Conservation (phyloP, 2,329 filamentous ascomycete species). For the Clonostachys sp. region DNA sequence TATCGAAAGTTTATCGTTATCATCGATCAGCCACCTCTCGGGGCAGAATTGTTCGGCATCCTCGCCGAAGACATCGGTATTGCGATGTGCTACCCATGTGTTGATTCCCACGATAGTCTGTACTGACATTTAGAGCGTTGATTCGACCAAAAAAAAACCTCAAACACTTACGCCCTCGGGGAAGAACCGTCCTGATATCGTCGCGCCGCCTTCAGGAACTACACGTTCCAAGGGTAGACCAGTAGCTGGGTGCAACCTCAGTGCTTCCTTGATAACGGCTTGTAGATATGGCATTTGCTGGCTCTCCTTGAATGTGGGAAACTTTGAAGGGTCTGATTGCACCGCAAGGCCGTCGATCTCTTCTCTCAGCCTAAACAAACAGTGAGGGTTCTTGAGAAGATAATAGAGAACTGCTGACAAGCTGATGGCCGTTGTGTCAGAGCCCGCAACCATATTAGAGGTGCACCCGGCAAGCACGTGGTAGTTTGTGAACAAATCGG, state of each 20-base stretch:
- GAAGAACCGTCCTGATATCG: constrained; percentile 25
- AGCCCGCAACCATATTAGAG: constrained; percentile 29
- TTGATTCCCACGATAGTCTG: constrained; percentile 26
- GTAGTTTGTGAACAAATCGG: constrained; percentile 30
- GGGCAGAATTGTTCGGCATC: constrained; percentile 28
- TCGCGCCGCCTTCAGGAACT: constrained; percentile 36
- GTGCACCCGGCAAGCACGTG: constrained; percentile 19
- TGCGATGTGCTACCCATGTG: constrained; percentile 25
- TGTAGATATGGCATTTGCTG: constrained; percentile 44
- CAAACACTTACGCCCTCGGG: constrained; percentile 15
- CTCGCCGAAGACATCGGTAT: constrained; percentile 20
- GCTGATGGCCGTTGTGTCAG: constrained; percentile 42
- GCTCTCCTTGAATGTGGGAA: constrained; percentile 25
- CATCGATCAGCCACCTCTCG: constrained; percentile 30
- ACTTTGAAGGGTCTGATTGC: constrained; percentile 6
- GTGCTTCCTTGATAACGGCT: constrained; percentile 46
- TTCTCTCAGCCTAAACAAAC: constrained; percentile 10
- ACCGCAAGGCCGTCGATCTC: constrained; percentile 12
- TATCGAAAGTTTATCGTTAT: constrained; percentile 11
- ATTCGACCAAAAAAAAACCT: too few species aligned
- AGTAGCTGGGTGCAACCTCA: constrained; percentile 43
- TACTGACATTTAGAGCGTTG: background rate
- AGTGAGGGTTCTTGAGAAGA: constrained; percentile 24
- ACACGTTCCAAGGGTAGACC: constrained; percentile 43
- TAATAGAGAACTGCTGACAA: constrained; percentile 38